Evolutionary conservation across 192 early-diverging fungal species (phyloP), one percentile per base, ranked within the genome.

Genomic region (Funneliformis mosseae): DNA sequence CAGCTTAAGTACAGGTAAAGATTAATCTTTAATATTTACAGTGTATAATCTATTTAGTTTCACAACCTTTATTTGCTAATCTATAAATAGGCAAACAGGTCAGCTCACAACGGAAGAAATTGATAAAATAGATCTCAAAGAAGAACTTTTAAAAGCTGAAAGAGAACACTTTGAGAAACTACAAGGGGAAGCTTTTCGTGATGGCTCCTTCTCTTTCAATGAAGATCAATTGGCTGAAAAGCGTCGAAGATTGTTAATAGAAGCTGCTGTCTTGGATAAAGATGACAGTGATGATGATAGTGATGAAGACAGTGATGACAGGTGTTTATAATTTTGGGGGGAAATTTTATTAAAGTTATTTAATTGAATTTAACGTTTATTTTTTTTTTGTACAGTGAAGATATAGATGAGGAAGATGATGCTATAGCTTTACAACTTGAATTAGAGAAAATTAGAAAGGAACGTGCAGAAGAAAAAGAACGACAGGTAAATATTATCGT

Each of bases 391-490:
- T 25, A 73, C 16, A 25, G 86, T 41, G 88, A 88, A 46, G 86
- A 87, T 69, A 90, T 91, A 66, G 94, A 96, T 10, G 93, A 94
- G 50, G 97, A 98, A 71, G 97, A 99, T 81, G 95, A 98, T 81
- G 92, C 95, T 6, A 94, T 91, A 38, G 92, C 96, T 83, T 82
- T 99, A 73, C 77, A 94, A 81, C 87, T 88, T n/a, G 93, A 94
- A 81, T 83, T 95, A 33, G 91, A 96, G 84, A 97, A 98, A 85
- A 99, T 99, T 69, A 96, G 96, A 82, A 90, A 91, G 43, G 96
- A 99, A 82, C 88, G 96, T 5, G 93, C 94, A 0, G 94, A 97
- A 78, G 97, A 99, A 81, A 93, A 95, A 84, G 94, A 94, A 59
- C 90, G 95, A 8, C 83, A 89, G 69, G 93, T 84, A 62, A 85